phyloP scores from a whole-genome alignment of 1,139 yeast species.

The Diutina sp. region DNA sequence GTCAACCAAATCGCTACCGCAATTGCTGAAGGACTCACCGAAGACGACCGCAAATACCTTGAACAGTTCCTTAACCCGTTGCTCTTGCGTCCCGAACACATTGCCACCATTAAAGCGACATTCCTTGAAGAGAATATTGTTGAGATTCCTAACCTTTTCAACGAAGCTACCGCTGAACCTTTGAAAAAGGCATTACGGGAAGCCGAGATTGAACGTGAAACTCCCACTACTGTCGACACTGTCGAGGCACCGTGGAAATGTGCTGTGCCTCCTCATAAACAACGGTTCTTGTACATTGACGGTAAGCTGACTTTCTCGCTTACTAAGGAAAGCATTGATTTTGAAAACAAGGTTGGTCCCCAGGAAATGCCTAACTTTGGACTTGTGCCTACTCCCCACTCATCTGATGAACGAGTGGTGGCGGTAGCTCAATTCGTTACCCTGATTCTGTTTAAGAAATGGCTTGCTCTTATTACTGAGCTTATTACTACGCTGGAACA shows the following conservation, averaged over 20 bases:
- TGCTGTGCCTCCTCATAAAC: slow-evolving; percentile 91
- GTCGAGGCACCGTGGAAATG: slow-evolving; percentile 73
- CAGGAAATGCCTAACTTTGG: slow-evolving; percentile 45
- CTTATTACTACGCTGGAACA: slow-evolving; percentile 55
- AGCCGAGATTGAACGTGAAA: slow-evolving; percentile 39
- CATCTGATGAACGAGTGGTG: slow-evolving; percentile 23
- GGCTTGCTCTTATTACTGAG: slow-evolving; percentile 57
- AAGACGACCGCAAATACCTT: slow-evolving; percentile 34
- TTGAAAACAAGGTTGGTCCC: slow-evolving; percentile 23
- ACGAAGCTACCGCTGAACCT: slow-evolving; percentile 34
- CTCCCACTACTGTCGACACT: slow-evolving; percentile 48
- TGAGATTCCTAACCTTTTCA: slow-evolving; percentile 53
- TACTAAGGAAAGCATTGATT: slow-evolving; percentile 16
- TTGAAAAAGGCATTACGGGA: slow-evolving; percentile 37
- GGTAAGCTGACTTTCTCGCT: slow-evolving; percentile 32
- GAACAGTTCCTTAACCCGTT: slow-evolving; percentile 41
- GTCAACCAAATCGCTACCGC: slow-evolving; percentile 12
- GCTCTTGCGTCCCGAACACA: slow-evolving; percentile 30
- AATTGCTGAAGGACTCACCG: slow-evolving; percentile 9
- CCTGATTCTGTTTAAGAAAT: slow-evolving; percentile 53
- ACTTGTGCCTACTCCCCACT: slow-evolving; percentile 10
- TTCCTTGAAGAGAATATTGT: slow-evolving; percentile 62
- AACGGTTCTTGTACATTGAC: slow-evolving; percentile 73
- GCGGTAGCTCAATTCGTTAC: slow-evolving; percentile 48
- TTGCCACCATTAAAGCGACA: slow-evolving; percentile 29